Percentiles rank a stretch among this genome's conserved stretches.
phyloP scores from a whole-genome alignment of 805 yeast species.

The Cyberlindnera amylophila region DNA sequence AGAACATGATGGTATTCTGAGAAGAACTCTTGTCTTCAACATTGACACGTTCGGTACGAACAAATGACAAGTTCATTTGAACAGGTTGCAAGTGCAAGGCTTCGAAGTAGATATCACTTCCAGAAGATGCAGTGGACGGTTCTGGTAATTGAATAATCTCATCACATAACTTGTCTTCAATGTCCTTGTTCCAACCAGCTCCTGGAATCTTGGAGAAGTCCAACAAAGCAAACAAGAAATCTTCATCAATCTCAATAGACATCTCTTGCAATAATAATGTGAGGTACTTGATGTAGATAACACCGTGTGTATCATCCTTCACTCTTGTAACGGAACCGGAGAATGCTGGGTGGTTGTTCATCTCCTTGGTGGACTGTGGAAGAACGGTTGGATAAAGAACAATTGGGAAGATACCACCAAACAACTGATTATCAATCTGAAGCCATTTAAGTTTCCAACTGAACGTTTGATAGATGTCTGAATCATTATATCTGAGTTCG shows the following conservation, averaged over 20 bases:
- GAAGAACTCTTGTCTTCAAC: slow-evolving; percentile 59
- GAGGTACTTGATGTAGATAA: slow-evolving; percentile 84
- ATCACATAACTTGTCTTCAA: slow-evolving; percentile 56
- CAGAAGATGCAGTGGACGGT: slow-evolving; percentile 51
- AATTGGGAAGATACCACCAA: slow-evolving; percentile 85
- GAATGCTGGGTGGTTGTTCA: slow-evolving; percentile 85
- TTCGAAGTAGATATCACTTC: slow-evolving; percentile 85
- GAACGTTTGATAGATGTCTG: slow-evolving; percentile 77
- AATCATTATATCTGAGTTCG: slow-evolving; percentile 75
- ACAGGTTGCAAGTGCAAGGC: slow-evolving; percentile 90
- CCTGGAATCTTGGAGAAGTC: slow-evolving; percentile 82
- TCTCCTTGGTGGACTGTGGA: slow-evolving; percentile 78
- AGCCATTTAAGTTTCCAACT: slow-evolving; percentile 88
- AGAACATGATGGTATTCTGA: slow-evolving; percentile 67
- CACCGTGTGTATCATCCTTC: slow-evolving; percentile 89
- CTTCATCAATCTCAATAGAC: slow-evolving; percentile 92
- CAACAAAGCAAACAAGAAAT: slow-evolving; percentile 74
- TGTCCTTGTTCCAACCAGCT: slow-evolving; percentile 59
- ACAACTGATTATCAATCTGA: slow-evolving; percentile 88
- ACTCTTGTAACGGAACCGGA: slow-evolving; percentile 81
- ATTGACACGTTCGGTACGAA: slow-evolving; percentile 76
- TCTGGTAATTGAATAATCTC: slow-evolving; percentile 64
- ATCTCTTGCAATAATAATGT: slow-evolving; percentile 86
- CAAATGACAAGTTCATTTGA: slow-evolving; percentile 83
- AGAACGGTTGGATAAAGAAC: slow-evolving; percentile 85